Percentiles rank a stretch among this genome's conserved stretches.
These are phyloP conservation scores for Hypoxylon sp. DNA, from an alignment of 2,329 filamentous ascomycete genomes.

Conservation along the genomic window DNA sequence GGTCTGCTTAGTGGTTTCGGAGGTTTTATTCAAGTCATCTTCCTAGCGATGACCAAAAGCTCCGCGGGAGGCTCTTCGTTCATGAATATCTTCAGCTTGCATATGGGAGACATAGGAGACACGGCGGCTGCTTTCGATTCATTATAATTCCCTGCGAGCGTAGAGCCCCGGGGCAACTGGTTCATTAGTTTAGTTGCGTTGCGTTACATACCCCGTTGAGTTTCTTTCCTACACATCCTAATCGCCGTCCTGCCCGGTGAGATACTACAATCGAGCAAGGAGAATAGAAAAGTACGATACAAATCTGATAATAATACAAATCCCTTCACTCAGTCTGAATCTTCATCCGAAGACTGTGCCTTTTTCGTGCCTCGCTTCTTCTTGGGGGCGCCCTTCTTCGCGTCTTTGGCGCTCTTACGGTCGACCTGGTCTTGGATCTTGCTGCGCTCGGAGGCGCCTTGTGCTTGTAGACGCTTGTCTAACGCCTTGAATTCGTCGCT, in stretches of 20 bases:
- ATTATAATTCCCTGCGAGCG: neutral
- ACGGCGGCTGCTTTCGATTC: neutral
- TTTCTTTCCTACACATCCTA: conserved; percentile 18
- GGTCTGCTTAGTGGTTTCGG: no score
- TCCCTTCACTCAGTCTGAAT: conserved; percentile 33
- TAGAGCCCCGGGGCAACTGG: neutral
- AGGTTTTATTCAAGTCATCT: neutral
- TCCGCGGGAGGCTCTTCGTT: neutral
- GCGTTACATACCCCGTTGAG: conserved; percentile 20
- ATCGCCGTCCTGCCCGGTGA: neutral
- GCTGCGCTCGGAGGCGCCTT: conserved; percentile 74
- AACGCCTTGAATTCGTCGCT: conserved; percentile 73
- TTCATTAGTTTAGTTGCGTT: conserved; percentile 19
- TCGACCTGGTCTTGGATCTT: conserved; percentile 83
- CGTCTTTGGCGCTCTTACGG: conserved; percentile 71
- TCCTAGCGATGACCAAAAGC: neutral
- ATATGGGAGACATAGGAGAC: neutral
- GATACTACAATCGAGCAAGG: neutral
- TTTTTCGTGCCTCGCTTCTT: conserved; percentile 45
- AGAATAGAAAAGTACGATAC: neutral
- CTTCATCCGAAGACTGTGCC: conserved; percentile 37
- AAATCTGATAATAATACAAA: neutral
- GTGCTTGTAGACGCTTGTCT: conserved; percentile 70
- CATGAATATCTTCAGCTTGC: neutral
- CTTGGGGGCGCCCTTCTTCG: conserved; percentile 49